Evolutionary conservation across 495 filamentous ascomycete genomes (phyloP).

Genomic region (Penicillium taxi): DNA sequence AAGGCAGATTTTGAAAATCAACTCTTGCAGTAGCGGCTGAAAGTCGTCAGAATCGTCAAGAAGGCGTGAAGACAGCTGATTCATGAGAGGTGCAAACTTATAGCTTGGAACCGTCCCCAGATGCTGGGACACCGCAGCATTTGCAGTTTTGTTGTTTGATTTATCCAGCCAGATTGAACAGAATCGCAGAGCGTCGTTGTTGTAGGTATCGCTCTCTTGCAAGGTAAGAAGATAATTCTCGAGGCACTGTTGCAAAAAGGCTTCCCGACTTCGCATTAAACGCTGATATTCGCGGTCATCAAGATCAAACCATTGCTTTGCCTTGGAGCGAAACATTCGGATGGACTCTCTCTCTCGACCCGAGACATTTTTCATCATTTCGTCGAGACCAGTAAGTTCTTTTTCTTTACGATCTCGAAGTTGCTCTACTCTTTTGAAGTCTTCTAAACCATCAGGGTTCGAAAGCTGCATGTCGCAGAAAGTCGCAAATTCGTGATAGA

Average conservation of each 20-base stretch:
- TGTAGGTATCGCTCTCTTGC: slow-evolving; percentile 73
- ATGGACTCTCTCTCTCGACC: slow-evolving; percentile 45
- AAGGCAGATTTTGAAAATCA: slow-evolving; percentile 73
- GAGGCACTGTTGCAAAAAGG: slow-evolving; percentile 78
- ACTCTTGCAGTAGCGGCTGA: slow-evolving; percentile 59
- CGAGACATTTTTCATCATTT: slow-evolving; percentile 43
- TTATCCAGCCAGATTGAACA: slow-evolving; percentile 90
- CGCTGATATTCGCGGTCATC: slow-evolving; percentile 82
- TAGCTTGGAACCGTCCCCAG: slow-evolving; percentile 69
- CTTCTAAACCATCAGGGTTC: slow-evolving; percentile 73
- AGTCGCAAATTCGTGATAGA: slow-evolving; percentile 87
- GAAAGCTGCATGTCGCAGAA: slow-evolving; percentile 93
- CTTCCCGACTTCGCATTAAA: slow-evolving; percentile 61
- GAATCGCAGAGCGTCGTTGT: slow-evolving; percentile 88
- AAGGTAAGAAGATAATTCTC: slow-evolving; percentile 89
- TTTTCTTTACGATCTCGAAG: slow-evolving; percentile 72
- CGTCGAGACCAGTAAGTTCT: slow-evolving; percentile 61
- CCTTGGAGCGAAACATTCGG: slow-evolving; percentile 46
- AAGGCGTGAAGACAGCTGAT: slow-evolving; percentile 86
- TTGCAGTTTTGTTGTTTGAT: slow-evolving; percentile 60
- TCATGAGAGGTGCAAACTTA: slow-evolving; percentile 91
- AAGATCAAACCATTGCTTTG: slow-evolving; percentile 81
- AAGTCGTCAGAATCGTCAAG: slow-evolving; percentile 62
- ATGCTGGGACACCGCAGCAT: slow-evolving; percentile 63
- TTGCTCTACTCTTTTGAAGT: slow-evolving; percentile 71